Conservation (phyloP, 1,284 basidiomycete genomes). For the Ustilago shanxiensis region DNA sequence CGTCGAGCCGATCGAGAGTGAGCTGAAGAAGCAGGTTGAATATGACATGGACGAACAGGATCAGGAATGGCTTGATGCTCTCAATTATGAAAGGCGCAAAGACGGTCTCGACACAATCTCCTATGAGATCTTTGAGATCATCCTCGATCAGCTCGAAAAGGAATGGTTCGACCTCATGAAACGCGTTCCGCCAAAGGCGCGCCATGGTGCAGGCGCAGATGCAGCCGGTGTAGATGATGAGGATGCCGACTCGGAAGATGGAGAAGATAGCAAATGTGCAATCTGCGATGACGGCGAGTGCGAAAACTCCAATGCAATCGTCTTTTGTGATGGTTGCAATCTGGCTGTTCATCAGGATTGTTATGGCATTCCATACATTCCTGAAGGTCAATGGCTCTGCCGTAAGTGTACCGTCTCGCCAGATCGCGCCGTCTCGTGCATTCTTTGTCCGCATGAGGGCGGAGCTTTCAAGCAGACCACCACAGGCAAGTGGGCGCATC, state of each 20-base stretch:
- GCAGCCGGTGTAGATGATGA: constrained; percentile 39
- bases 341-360: constrained; percentile 99
- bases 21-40: constrained; percentile 91
- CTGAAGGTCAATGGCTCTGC: constrained; percentile 99
- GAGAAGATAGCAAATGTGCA: constrained; percentile 80
- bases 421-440: constrained; percentile 91
- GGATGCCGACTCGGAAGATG: constrained; percentile 50
- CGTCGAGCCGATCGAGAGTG: constrained; percentile 92
- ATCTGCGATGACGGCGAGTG: constrained; percentile 98
- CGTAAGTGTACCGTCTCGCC: constrained; percentile 98
- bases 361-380: constrained; percentile 99
- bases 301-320: constrained; percentile 98
- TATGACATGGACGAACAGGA: constrained; percentile 99
- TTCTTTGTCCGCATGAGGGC: constrained; percentile 94
- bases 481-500: constrained; percentile 92
- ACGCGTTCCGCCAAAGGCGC: constrained; percentile 51
- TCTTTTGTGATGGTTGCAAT: constrained; percentile 99
- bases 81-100: constrained; percentile 86
- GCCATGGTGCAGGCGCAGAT: constrained; percentile 30
- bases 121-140: constrained; percentile 92
- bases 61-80: constrained; percentile 90
- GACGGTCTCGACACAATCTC: constrained; percentile 76
- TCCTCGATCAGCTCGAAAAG: constrained; percentile 97
- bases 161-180: constrained; percentile 91
- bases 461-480: constrained; percentile 99